Evolutionary conservation across 805 yeast genomes (phyloP).

Genomic region (Hanseniaspora mollemarum): DNA sequence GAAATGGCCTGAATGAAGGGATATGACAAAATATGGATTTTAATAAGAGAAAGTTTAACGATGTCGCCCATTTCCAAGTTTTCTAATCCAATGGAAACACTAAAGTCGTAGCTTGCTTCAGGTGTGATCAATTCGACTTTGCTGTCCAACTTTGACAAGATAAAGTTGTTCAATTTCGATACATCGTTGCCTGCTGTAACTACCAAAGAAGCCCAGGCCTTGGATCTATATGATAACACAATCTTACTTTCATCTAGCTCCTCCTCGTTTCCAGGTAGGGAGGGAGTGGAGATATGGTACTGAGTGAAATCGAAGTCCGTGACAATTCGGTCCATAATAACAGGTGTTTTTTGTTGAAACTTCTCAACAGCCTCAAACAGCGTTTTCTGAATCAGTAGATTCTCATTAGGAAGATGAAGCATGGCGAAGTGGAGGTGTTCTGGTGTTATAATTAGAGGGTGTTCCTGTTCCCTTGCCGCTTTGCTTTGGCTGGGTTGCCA

Average conservation of each 20-base stretch:
- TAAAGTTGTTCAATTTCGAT: slow-evolving; percentile 21
- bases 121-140: slow-evolving; percentile 21
- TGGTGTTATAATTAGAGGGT: too few species aligned
- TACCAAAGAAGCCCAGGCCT: slow-evolving; percentile 27
- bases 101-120: slow-evolving; percentile 75
- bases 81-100: slow-evolving; percentile 54
- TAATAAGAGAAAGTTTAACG: slow-evolving; percentile 51
- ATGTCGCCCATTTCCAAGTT: slow-evolving; percentile 42
- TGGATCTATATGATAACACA: slow-evolving; percentile 26
- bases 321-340: slow-evolving; percentile 65
- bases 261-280: slow-evolving; percentile 20
- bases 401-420: slow-evolving; percentile 79
- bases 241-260: slow-evolving; percentile 34
- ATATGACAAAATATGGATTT: slow-evolving; percentile 81
- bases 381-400: slow-evolving; percentile 69
- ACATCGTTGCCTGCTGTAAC: slow-evolving; percentile 16
- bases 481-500: too few species aligned
- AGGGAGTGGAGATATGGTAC: slow-evolving; percentile 75
- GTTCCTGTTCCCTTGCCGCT: not conserved
- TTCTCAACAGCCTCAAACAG: slow-evolving; percentile 46
- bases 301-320: slow-evolving; percentile 95
- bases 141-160: slow-evolving; percentile 20
- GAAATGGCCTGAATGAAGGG: slow-evolving; percentile 81
- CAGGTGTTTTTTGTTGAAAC: slow-evolving; percentile 20
- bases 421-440: slow-evolving; percentile 30